Percentiles rank a stretch among this genome's conserved stretches.
Evolutionary conservation across 805 yeast species (phyloP).

Genomic region (Debaryomyces hansenii): DNA sequence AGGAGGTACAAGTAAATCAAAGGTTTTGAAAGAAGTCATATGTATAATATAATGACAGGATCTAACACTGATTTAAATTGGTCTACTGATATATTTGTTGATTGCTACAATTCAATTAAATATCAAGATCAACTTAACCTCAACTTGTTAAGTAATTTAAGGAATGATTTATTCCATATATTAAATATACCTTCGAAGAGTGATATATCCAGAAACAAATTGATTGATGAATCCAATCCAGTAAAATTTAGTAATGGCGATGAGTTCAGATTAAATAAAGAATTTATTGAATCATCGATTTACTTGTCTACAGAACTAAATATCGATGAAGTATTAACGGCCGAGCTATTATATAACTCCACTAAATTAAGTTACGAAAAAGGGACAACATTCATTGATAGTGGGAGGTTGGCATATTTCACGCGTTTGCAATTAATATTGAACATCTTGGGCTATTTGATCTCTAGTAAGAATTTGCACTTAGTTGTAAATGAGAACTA

Average conservation of each 20-base stretch:
- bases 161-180: slow-evolving; percentile 46
- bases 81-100: slow-evolving; percentile 42
- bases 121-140: slow-evolving; percentile 19
- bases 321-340: slow-evolving; percentile 74
- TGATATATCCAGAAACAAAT: slow-evolving; percentile 43
- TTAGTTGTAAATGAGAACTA: slow-evolving; percentile 19
- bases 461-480: slow-evolving; percentile 20
- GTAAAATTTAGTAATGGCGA: slow-evolving; percentile 55
- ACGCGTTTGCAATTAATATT: slow-evolving; percentile 72
- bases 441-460: slow-evolving; percentile 50
- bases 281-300: slow-evolving; percentile 61
- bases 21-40: too few species aligned
- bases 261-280: slow-evolving; percentile 61
- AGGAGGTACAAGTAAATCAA: too few species aligned
- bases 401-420: slow-evolving; percentile 68
- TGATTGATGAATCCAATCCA: slow-evolving; percentile 38
- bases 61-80: slow-evolving; percentile 22
- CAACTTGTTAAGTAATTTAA: slow-evolving; percentile 29
- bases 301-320: slow-evolving; percentile 51
- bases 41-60: slow-evolving; percentile 1
- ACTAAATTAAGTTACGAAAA: slow-evolving; percentile 35
- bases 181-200: slow-evolving; percentile 45
- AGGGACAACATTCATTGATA: slow-evolving; percentile 53
- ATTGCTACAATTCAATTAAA: slow-evolving; percentile 47
- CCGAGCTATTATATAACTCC: slow-evolving; percentile 62